A percentile compares a stretch with the other conserved stretches of the same genome.
Conservation (phyloP, 345 rosid species). For the Citrus australasica region DNA sequence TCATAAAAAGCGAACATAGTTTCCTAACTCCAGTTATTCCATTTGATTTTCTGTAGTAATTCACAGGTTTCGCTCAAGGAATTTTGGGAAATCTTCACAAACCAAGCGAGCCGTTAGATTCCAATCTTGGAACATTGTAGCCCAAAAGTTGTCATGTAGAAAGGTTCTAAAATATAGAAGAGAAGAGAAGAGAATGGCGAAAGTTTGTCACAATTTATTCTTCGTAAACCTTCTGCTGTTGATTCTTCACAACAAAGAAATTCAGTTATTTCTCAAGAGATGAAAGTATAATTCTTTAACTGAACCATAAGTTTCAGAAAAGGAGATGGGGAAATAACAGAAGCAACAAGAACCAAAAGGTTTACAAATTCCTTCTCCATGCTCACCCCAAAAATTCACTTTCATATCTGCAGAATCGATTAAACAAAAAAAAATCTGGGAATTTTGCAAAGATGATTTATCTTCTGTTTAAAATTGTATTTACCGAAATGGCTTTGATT, state of each 20-base stretch:
- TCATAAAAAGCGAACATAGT: background rate
- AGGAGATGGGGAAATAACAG: constrained; percentile 1
- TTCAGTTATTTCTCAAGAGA: background rate
- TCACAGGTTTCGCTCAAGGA: too few species aligned
- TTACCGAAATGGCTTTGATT: constrained; percentile 37
- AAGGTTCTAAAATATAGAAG: too few species aligned
- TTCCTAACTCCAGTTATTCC: too few species aligned
- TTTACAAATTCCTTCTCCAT: too few species aligned
- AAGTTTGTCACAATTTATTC: background rate
- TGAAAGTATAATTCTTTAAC: constrained; percentile 31
- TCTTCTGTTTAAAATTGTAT: constrained; percentile 31
- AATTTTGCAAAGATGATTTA: constrained; percentile 28
- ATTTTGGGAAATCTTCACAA: too few species aligned
- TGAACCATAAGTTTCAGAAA: constrained; percentile 8
- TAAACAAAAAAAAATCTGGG: background rate
- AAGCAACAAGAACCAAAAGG: background rate
- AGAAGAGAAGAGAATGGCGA: too few species aligned
- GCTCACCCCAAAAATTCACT: background rate
- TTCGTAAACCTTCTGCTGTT: background rate
- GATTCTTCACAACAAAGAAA: constrained; percentile 2
- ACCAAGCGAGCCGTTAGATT: too few species aligned
- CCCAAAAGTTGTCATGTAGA: too few species aligned
- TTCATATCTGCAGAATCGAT: background rate
- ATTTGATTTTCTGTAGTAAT: too few species aligned
- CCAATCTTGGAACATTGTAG: too few species aligned